Percentiles rank a stretch among this genome's conserved stretches.
Conservation (phyloP, 2,329 filamentous ascomycete species). For the Rasamsonia emersonii region DNA sequence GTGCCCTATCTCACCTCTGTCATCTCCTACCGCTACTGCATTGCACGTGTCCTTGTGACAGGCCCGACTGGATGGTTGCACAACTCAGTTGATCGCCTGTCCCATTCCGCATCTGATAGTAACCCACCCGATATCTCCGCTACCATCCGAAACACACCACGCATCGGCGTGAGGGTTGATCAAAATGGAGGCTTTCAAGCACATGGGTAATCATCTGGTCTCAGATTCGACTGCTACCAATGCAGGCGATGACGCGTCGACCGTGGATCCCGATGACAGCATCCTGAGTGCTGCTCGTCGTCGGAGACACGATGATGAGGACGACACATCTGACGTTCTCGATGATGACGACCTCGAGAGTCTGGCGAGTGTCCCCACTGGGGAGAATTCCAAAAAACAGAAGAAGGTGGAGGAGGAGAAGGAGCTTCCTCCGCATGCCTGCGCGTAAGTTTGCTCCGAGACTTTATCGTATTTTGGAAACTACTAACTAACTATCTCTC, state of each 20-base stretch:
- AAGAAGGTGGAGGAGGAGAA: slow-evolving; percentile 67
- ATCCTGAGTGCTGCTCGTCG: slow-evolving; percentile 57
- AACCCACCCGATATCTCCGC: too few relatives aligned
- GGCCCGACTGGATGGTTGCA: too few relatives aligned
- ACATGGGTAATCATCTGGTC: slow-evolving; percentile 77
- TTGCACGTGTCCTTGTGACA: too few relatives aligned
- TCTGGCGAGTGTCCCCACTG: slow-evolving; percentile 71
- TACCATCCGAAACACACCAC: too few relatives aligned
- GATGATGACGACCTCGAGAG: slow-evolving; percentile 73
- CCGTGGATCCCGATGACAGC: slow-evolving; percentile 69
- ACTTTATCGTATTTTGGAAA: too few relatives aligned
- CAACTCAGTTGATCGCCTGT: too few relatives aligned
- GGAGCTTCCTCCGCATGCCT: slow-evolving; percentile 87
- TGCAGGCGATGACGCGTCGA: slow-evolving; percentile 68
- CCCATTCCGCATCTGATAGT: too few relatives aligned
- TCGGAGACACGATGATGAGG: slow-evolving; percentile 75
- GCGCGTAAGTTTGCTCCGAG: slow-evolving; percentile 86
- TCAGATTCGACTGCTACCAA: slow-evolving; percentile 79
- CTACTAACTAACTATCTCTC: slow-evolving; percentile 8
- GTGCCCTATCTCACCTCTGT: too few relatives aligned
- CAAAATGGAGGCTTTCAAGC: slow-evolving; percentile 66
- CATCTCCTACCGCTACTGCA: too few relatives aligned
- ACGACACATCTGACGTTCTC: slow-evolving; percentile 75
- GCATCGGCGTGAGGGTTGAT: slow-evolving; percentile 7
- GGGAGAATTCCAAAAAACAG: slow-evolving; percentile 57